These are phyloP conservation scores for Dactylella cylindrospora DNA, from an alignment of 2,329 filamentous ascomycete species.

Conservation along the genomic window DNA sequence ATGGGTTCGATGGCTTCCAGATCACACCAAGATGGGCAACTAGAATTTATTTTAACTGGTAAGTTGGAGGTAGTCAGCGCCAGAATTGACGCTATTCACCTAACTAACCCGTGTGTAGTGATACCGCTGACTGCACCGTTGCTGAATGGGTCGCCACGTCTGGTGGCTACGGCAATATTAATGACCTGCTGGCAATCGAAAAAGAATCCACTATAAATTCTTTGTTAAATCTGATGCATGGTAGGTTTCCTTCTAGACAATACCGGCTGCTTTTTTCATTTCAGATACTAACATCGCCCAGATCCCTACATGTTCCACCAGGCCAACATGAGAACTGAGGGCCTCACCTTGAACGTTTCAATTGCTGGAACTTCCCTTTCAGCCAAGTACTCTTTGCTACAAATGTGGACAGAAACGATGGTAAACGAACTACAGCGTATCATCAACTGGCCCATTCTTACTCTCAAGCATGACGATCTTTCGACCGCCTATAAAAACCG, in stretches of 20 bases:
- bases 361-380: constrained; percentile 50
- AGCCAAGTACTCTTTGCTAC: constrained; percentile 58
- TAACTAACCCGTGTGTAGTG: constrained; percentile 46
- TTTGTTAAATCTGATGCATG: constrained; percentile 50
- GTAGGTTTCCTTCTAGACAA: constrained; percentile 6
- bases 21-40: constrained; percentile 64
- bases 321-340: constrained; percentile 61
- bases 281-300: background rate
- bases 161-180: constrained; percentile 57
- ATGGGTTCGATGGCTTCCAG: constrained; percentile 61
- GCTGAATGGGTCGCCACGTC: constrained; percentile 65
- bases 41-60: constrained; percentile 66
- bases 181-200: constrained; percentile 58
- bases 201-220: constrained; percentile 60
- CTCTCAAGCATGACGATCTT: constrained; percentile 61
- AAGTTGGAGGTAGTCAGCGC: background rate
- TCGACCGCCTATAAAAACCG: constrained; percentile 59
- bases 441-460: constrained; percentile 59
- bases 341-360: constrained; percentile 57
- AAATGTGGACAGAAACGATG: constrained; percentile 61
- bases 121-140: constrained; percentile 60
- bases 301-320: constrained; percentile 67
- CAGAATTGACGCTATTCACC: background rate
- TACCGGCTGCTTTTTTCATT: too few species aligned
- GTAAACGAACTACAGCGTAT: constrained; percentile 60